Evolutionary conservation across 2,329 filamentous ascomycete genomes (phyloP).

Genomic region (Huntiella omanensis): DNA sequence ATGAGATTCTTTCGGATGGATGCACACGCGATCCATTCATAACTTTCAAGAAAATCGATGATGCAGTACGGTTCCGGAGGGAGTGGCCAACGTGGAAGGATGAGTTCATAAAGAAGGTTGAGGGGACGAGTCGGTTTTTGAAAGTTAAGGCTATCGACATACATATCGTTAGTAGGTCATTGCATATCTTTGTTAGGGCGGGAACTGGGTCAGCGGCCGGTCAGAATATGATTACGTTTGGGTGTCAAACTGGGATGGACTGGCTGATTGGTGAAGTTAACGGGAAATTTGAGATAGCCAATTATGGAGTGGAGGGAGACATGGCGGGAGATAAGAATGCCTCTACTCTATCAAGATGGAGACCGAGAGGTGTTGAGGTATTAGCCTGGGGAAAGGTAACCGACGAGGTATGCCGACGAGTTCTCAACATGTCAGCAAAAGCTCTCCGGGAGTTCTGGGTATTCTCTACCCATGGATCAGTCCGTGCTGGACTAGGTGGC

Average conservation of each 20-base stretch:
- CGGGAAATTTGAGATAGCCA: neutral
- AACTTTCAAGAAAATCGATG: neutral
- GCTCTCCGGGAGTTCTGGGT: neutral
- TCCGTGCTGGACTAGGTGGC: neutral
- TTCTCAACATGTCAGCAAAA: neutral
- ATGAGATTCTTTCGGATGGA: neutral
- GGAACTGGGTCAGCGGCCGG: neutral
- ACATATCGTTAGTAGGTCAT: neutral
- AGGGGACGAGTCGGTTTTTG: conserved; percentile 1
- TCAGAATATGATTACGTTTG: conserved; percentile 4
- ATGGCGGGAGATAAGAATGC: neutral
- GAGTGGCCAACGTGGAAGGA: neutral
- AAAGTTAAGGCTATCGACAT: neutral
- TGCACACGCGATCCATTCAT: neutral
- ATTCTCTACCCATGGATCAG: no score
- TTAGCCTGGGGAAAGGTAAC: conserved; percentile 6
- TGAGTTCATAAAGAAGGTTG: neutral
- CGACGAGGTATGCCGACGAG: neutral
- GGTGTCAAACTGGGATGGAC: neutral
- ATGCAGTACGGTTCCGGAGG: conserved; percentile 2
- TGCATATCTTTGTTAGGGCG: neutral
- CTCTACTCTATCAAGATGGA: neutral
- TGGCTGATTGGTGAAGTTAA: neutral
- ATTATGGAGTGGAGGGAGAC: neutral
- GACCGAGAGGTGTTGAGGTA: conserved; percentile 2